phyloP scores from a whole-genome alignment of 2,329 filamentous ascomycete species.

The Cordyceps fumosorosea region DNA sequence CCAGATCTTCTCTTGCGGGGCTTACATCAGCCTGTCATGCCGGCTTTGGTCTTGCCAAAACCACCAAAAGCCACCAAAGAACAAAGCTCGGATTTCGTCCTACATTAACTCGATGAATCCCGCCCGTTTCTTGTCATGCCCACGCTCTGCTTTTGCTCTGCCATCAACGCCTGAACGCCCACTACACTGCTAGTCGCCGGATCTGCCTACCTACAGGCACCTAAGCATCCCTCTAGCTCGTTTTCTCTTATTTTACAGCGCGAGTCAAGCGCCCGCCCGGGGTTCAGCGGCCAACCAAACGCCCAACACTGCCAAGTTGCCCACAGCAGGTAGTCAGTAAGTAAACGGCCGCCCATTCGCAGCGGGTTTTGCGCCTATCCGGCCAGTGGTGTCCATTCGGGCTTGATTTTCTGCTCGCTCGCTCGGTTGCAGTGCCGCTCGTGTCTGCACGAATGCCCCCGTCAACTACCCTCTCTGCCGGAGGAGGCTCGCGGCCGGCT shows the following conservation, averaged over 20 bases:
- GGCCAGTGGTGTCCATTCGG: neutral
- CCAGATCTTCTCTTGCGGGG: neutral
- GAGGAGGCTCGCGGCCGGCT: constrained; percentile 19
- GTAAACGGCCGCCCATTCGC: neutral
- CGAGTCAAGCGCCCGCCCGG: neutral
- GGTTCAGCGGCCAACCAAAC: neutral
- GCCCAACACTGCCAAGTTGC: neutral
- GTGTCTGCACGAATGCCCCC: constrained; percentile 7
- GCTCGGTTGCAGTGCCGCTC: neutral
- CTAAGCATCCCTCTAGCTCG: neutral
- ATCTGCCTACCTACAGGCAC: no score
- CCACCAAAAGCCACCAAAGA: neutral
- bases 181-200: neutral
- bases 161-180: constrained; percentile 4
- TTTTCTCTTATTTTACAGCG: neutral
- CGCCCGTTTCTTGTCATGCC: constrained; percentile 11
- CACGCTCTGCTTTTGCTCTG: constrained; percentile 7
- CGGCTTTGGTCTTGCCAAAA: constrained; percentile 7
- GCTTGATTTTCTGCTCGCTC: constrained; percentile 1
- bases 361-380: constrained; percentile 5
- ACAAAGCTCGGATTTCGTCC: constrained; percentile 11
- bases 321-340: neutral
- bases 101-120: constrained; percentile 14
- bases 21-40: constrained; percentile 9
- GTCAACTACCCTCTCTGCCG: neutral